phyloP scores from a whole-genome alignment of 2,329 filamentous ascomycete genomes.

The Zopfia rhizophila region DNA sequence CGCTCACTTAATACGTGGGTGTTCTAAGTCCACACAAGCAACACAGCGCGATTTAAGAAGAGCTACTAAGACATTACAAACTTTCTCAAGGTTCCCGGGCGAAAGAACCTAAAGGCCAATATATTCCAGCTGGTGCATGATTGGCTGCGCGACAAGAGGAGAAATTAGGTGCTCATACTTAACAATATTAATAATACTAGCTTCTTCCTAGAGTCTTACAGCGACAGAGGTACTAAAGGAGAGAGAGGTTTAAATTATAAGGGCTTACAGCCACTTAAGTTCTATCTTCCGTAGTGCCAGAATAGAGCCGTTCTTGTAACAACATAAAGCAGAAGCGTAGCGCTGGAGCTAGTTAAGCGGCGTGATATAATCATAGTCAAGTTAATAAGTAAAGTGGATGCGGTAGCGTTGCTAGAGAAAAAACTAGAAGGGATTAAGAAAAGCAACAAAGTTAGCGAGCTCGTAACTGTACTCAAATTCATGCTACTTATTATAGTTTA shows the following conservation, averaged over 20 bases:
- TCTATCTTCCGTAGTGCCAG: too few species aligned
- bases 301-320: background rate
- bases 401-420: background rate
- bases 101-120: constrained; percentile 12
- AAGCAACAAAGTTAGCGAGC: background rate
- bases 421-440: background rate
- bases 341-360: constrained; percentile 1
- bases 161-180: constrained; percentile 19
- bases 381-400: constrained; percentile 1
- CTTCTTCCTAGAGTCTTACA: constrained; percentile 28
- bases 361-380: constrained; percentile 6
- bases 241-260: background rate
- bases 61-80: constrained; percentile 15
- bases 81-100: constrained; percentile 10
- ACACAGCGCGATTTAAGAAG: constrained; percentile 16
- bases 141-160: constrained; percentile 19
- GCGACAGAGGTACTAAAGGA: constrained; percentile 18
- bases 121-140: constrained; percentile 12
- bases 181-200: constrained; percentile 18
- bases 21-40: constrained; percentile 17
- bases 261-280: background rate
- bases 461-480: constrained; percentile 23
- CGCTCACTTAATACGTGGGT: constrained; percentile 8
- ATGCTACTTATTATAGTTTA: too few species aligned
- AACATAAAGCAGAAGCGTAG: background rate